Base-by-base conservation (phyloP, 148 eudicot genomes). In the Fagopyrum tataricum region DNA sequence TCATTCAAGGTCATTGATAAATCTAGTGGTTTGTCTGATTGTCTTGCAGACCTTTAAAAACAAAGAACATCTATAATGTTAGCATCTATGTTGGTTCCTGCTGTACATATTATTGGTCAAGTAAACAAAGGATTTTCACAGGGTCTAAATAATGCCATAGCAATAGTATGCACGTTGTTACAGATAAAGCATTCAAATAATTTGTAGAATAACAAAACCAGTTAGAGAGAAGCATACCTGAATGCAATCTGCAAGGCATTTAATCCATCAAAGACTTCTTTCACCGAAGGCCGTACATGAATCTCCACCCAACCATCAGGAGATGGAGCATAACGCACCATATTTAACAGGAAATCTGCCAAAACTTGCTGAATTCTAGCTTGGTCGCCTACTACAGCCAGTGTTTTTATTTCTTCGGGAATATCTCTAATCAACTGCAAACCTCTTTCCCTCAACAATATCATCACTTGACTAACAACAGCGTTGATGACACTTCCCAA, bases 241-340 rank as follows among this genome's bases (percentile, higher is more conserved):
- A 90, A 85, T 62, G 90, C 94, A 75, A 85, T 76, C 73, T 88
- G 88, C 76, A 88, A 78, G 39, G 80, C 71, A 44, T 76, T 79
- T 46, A 68, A 64, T 51, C 84, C 92, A 46, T 76, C 87, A 61
- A 83, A 77, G 66, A 84, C 62, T 70, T 85, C 87, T 89, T 88
- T 88, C 73, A 90, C 39, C 68, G 83, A 82, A 48, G 97, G 94
- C 72, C 77, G 82, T 73, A 90, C 86, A 82, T 88, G 91, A 76
- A 92, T 82, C 83, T 92, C 94, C 2, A 95, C 94, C 97, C 97
- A 95, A 11, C 99, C 96, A 68, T 81, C 94, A 17, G 96, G 94
- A 53, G 98, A 81, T 24, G 96, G 96, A 15, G 97, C 96, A 86
- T 85, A 81, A 7, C 83, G 89, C 71, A 87, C 91, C 97, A 95